phyloP scores from a whole-genome alignment of 148 eudicot genomes.

The Amaranthus palmeri region DNA sequence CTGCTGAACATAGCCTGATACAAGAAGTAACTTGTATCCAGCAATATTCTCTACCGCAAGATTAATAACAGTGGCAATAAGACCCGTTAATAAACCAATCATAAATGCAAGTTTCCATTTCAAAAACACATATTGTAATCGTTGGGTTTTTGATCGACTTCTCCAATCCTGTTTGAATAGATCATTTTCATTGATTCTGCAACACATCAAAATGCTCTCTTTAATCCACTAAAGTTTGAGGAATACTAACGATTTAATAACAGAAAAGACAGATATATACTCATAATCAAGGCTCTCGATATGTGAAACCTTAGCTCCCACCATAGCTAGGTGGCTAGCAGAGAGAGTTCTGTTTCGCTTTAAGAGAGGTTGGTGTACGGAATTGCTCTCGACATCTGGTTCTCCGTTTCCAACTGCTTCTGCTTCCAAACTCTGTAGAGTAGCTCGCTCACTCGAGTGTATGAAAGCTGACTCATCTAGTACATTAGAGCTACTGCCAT shows the following conservation, averaged over 20 bases:
- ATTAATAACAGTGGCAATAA: slow-evolving; percentile 34
- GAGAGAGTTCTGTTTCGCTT: slow-evolving; percentile 53
- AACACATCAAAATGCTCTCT: background rate
- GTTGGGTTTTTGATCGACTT: slow-evolving; percentile 33
- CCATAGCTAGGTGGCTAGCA: slow-evolving; percentile 61
- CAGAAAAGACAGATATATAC: slow-evolving; percentile 25
- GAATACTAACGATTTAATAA: background rate
- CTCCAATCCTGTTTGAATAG: slow-evolving; percentile 46
- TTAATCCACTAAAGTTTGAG: background rate
- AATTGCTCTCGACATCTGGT: slow-evolving; percentile 45
- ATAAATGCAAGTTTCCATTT: slow-evolving; percentile 40
- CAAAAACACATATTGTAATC: slow-evolving; percentile 33
- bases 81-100: slow-evolving; percentile 35
- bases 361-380: slow-evolving; percentile 44
- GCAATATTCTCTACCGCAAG: slow-evolving; percentile 44
- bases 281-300: slow-evolving; percentile 82
- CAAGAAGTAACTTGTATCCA: slow-evolving; percentile 37
- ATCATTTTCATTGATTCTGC: slow-evolving; percentile 41
- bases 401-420: slow-evolving; percentile 27
- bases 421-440: slow-evolving; percentile 24
- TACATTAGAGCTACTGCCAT: background rate
- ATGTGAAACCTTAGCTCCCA: slow-evolving; percentile 74
- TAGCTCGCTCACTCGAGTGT: background rate
- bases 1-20: slow-evolving; percentile 24
- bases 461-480: background rate